These are phyloP conservation scores for Rhizophora apiculata DNA, from an alignment of 345 rosid genomes.

Conservation along the genomic window DNA sequence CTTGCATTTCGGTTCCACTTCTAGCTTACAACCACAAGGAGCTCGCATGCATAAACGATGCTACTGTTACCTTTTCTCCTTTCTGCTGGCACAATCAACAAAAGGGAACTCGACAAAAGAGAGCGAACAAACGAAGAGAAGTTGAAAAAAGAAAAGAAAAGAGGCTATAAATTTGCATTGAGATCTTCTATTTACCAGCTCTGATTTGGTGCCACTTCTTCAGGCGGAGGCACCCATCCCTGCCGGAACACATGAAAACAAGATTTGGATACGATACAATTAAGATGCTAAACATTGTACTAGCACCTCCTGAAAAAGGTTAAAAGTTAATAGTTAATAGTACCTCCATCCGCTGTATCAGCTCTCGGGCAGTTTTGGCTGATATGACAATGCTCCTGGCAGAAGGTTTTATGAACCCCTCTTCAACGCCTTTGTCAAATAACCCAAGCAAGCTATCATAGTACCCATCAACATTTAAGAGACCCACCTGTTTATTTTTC, in stretches of 20 bases:
- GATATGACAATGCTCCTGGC: slow-evolving; percentile 46
- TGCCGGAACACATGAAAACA: slow-evolving; percentile 21
- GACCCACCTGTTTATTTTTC: slow-evolving; percentile 36
- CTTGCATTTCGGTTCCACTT: neutral
- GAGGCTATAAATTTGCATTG: slow-evolving; percentile 7
- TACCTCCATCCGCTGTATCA: slow-evolving; percentile 48
- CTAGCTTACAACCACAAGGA: neutral
- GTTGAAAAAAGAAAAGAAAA: too few relatives aligned
- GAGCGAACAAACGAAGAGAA: neutral
- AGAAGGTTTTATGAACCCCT: slow-evolving; percentile 46
- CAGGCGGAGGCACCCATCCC: slow-evolving; percentile 45
- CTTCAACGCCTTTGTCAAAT: slow-evolving; percentile 58
- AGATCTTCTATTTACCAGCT: slow-evolving; percentile 20
- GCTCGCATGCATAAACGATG: too few relatives aligned
- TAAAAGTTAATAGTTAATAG: neutral
- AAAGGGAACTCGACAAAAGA: neutral
- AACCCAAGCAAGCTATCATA: slow-evolving; percentile 48
- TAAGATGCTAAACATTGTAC: neutral
- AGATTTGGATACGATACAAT: neutral
- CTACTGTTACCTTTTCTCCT: neutral
- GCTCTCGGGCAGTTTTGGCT: slow-evolving; percentile 36
- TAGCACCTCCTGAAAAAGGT: neutral
- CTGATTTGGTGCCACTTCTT: slow-evolving; percentile 35
- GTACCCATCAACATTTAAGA: slow-evolving; percentile 53
- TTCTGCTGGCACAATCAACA: neutral